These are phyloP conservation scores for Termitomyces sp. DNA, from an alignment of 768 basidiomycete genomes.

Conservation along the genomic window DNA sequence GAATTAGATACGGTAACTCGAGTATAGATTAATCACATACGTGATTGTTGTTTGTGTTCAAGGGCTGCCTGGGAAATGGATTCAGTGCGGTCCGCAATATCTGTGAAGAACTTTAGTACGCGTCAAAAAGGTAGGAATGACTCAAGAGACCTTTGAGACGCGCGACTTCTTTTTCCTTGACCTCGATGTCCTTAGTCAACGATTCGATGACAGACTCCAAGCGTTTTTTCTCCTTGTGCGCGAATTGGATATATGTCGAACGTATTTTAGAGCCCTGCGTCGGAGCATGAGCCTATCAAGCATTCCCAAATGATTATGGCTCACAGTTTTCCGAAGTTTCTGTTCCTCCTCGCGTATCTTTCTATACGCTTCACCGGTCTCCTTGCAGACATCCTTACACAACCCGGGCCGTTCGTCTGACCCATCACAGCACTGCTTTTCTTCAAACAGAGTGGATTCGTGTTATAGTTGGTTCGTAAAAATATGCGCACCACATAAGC, in stretches of 20 bases:
- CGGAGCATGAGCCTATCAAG: background rate
- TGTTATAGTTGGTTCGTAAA: background rate
- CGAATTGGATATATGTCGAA: slow-evolving; percentile 79
- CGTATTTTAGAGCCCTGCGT: slow-evolving; percentile 87
- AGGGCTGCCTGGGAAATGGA: slow-evolving; percentile 73
- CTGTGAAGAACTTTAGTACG: slow-evolving; percentile 30
- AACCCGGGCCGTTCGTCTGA: slow-evolving; percentile 84
- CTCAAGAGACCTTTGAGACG: slow-evolving; percentile 54
- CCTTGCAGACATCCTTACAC: slow-evolving; percentile 73
- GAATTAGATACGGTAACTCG: background rate
- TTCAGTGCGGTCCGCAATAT: slow-evolving; percentile 73
- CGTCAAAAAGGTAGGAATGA: background rate
- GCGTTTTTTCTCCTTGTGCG: slow-evolving; percentile 84
- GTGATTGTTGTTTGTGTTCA: slow-evolving; percentile 81
- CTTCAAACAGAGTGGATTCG: slow-evolving; percentile 33
- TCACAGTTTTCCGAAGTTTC: slow-evolving; percentile 76
- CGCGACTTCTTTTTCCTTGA: slow-evolving; percentile 65
- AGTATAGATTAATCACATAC: slow-evolving; percentile 36
- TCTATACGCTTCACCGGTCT: slow-evolving; percentile 66
- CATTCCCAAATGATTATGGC: slow-evolving; percentile 15
- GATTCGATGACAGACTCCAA: slow-evolving; percentile 60
- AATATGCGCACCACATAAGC: slow-evolving; percentile 78
- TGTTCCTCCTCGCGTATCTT: slow-evolving; percentile 65
- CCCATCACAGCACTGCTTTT: slow-evolving; percentile 92
- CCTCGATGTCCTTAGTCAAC: slow-evolving; percentile 51